Evolutionary conservation across 2,329 filamentous ascomycete genomes (phyloP), one percentile per base, ranked within the genome.

Genomic region (Conoideocrella luteorostrata): DNA sequence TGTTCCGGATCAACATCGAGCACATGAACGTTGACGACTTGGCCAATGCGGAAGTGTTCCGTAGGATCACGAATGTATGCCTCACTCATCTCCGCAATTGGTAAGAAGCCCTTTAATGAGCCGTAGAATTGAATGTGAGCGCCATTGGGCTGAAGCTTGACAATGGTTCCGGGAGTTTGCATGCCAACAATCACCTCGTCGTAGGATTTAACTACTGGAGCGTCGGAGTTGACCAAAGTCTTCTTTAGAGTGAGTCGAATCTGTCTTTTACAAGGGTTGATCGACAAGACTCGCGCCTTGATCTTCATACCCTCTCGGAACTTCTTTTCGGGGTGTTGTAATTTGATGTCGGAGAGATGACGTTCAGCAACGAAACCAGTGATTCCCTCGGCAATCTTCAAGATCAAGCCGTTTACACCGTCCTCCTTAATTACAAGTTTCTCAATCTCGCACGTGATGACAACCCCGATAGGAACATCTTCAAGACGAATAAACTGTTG

Each of bases 41-140:
- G 93, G 1, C 93, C 94, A 34, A 82, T 68, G 28, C 84, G 82
- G 70, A 98, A 98, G 65, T 97, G 90, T 57, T 94, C 82, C 36
- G 78, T 80, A 4, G 93, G 89, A 57, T 96, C 86, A 52, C 85
- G 79, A 56, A 98, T 96, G 59, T 85, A 96, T 10, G 90, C 89
- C 62, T 98, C 93, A 61, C 93, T 97, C 93, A 98, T 98, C 65
- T 98, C 91, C 1, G 87, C 87, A 1, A 95, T 83, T 2, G 93
- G 93, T 43, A 98, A 74, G 69, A 94, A 98, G 7, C 86, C 94
- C 51, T 81, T 80, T 17, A 98, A 72, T 7, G 74, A 68, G 15
- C 88, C 88, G 57, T 94, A 98, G 65, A 97, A 98, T 59, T 95
- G 88, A 42, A 98, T 85, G 15, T 91, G 80, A 10, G 93, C 93